Percentiles rank a stretch among this genome's conserved stretches.
Conservation (phyloP, 768 basidiomycete genomes). For the Russula sp. region DNA sequence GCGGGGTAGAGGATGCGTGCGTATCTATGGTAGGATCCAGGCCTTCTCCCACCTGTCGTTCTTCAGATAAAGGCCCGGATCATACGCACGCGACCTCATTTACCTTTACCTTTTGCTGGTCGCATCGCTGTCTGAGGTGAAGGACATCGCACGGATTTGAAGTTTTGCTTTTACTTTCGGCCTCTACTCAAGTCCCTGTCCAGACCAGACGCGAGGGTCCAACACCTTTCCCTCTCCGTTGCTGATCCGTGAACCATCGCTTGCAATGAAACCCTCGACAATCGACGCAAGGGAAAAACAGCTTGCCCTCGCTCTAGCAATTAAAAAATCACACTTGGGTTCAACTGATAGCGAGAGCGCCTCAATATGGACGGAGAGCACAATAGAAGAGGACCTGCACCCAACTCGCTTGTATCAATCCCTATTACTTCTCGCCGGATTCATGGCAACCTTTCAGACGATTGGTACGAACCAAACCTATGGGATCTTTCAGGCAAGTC, state of each 20-base stretch:
- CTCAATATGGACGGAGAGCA: neutral
- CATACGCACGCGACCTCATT: neutral
- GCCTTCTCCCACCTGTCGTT: neutral
- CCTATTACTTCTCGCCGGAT: conserved; percentile 36
- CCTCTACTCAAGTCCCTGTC: neutral
- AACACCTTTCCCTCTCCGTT: neutral
- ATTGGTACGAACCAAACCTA: conserved; percentile 41
- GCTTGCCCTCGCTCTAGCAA: neutral
- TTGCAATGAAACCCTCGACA: neutral
- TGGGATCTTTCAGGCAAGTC: conserved; percentile 38
- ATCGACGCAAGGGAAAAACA: neutral
- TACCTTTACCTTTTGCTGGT: neutral
- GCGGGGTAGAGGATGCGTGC: neutral
- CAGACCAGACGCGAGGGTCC: neutral
- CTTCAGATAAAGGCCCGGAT: neutral
- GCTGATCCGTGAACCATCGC: neutral
- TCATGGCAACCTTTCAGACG: conserved; percentile 41
- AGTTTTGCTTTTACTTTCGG: neutral
- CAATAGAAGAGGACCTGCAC: conserved; percentile 5
- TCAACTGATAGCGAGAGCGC: neutral
- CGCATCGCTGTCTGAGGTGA: neutral
- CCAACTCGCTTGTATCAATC: conserved; percentile 35
- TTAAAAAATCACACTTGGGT: neutral
- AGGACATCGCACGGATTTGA: neutral
- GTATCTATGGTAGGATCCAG: neutral